phyloP scores from a whole-genome alignment of 331 rosid species.

The Pyracantha coccinea region DNA sequence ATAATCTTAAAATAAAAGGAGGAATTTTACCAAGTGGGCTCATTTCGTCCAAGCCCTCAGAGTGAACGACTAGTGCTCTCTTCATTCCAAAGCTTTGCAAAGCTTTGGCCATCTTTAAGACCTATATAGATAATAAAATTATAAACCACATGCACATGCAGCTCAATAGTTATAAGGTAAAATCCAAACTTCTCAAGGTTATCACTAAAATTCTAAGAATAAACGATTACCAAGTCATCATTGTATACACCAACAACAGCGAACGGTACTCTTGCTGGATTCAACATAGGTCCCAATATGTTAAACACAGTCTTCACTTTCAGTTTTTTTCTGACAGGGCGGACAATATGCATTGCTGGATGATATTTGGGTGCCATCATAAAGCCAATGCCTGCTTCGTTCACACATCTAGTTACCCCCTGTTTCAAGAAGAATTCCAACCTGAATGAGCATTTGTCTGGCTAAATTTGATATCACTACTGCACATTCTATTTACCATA shows the following conservation, averaged over 20 bases:
- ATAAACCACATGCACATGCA: neutral
- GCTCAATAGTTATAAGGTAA: neutral
- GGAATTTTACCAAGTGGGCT: constrained; percentile 78
- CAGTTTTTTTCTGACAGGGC: constrained; percentile 75
- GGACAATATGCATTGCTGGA: constrained; percentile 79
- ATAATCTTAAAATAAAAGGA: neutral
- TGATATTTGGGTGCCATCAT: constrained; percentile 93
- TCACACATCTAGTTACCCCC: constrained; percentile 67
- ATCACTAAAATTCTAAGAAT: constrained; percentile 1
- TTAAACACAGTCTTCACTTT: constrained; percentile 84
- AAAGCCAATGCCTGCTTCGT: constrained; percentile 84
- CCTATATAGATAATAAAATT: constrained; percentile 30
- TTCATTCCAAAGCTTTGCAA: constrained; percentile 79
- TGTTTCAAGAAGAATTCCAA: constrained; percentile 28
- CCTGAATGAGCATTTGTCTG: neutral
- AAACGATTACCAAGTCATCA: constrained; percentile 63
- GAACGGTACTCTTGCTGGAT: constrained; percentile 79
- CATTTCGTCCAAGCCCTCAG: constrained; percentile 95
- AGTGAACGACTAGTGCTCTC: constrained; percentile 96
- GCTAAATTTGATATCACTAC: neutral
- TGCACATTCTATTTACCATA: neutral
- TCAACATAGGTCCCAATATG: constrained; percentile 88
- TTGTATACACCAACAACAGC: constrained; percentile 95
- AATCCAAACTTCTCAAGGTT: neutral
- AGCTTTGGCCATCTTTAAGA: constrained; percentile 79